A percentile compares a stretch with the other conserved stretches of the same genome.
phyloP scores from a whole-genome alignment of 2,329 filamentous ascomycete species.

The Aspergillus cejpii region DNA sequence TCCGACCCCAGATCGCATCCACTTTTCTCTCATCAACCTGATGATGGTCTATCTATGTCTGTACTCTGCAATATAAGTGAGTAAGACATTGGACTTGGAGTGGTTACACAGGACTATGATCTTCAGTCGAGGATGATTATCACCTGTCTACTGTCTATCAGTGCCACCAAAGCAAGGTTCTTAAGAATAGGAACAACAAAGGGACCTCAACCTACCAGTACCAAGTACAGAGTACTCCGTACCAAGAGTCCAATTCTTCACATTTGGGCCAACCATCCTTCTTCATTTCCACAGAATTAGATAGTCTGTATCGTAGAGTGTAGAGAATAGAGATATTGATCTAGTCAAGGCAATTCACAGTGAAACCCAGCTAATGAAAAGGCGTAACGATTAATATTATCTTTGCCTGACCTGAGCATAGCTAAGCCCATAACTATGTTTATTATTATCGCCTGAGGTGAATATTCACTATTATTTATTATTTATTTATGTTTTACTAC shows the following conservation, averaged over 20 bases:
- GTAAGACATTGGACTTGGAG: not conserved
- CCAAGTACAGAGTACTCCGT: no score
- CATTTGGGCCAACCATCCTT: no score
- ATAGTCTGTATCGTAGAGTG: no score
- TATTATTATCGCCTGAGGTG: not conserved
- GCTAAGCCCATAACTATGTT: not conserved
- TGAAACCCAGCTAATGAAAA: constrained; percentile 20
- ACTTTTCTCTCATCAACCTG: not conserved
- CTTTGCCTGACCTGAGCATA: not conserved
- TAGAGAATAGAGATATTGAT: no score
- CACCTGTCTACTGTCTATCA: not conserved
- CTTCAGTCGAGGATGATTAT: not conserved
- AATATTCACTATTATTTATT: not conserved
- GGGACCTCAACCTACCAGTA: no score
- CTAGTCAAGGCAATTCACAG: not conserved
- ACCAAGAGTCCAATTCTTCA: no score
- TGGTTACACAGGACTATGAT: no score
- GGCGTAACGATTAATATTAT: constrained; percentile 6
- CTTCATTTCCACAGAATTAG: not conserved
- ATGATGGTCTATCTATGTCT: no score
- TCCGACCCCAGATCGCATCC: not conserved
- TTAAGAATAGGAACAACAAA: no score
- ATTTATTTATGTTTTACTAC: not conserved
- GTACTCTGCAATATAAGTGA: not conserved
- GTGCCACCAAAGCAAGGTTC: no score